These are phyloP conservation scores for Cucurbita pepo DNA, from an alignment of 306 rosid genomes.

Conservation along the genomic window DNA sequence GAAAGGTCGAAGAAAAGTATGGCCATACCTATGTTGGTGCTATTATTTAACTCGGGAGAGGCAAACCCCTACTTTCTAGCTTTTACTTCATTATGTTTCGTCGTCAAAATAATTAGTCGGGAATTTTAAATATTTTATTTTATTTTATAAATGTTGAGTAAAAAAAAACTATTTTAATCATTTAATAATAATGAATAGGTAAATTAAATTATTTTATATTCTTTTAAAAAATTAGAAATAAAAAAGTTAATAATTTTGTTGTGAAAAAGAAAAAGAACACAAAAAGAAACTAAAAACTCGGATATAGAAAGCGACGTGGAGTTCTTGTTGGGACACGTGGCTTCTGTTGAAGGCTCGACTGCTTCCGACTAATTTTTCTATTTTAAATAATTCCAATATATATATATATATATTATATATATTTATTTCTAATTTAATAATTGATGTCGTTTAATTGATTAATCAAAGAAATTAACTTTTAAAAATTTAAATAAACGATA, in stretches of 20 bases:
- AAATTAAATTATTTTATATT: too few relatives aligned
- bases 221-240: neutral
- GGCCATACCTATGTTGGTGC: neutral
- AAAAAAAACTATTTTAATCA: too few relatives aligned
- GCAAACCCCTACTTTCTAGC: neutral
- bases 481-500: neutral
- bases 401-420: too few relatives aligned
- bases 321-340: neutral
- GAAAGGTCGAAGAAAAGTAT: neutral
- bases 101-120: too few relatives aligned
- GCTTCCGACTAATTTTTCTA: neutral
- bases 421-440: too few relatives aligned
- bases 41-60: neutral
- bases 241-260: neutral
- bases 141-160: too few relatives aligned
- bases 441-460: too few relatives aligned
- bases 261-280: neutral
- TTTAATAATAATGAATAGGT: too few relatives aligned
- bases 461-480: neutral
- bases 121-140: too few relatives aligned
- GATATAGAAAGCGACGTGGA: neutral
- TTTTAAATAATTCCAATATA: too few relatives aligned
- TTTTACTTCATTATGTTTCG: too few relatives aligned
- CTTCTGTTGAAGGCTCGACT: neutral
- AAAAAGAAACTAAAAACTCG: neutral